Evolutionary conservation across 805 yeast genomes (phyloP).

Genomic region (Ogataea paraovalis): DNA sequence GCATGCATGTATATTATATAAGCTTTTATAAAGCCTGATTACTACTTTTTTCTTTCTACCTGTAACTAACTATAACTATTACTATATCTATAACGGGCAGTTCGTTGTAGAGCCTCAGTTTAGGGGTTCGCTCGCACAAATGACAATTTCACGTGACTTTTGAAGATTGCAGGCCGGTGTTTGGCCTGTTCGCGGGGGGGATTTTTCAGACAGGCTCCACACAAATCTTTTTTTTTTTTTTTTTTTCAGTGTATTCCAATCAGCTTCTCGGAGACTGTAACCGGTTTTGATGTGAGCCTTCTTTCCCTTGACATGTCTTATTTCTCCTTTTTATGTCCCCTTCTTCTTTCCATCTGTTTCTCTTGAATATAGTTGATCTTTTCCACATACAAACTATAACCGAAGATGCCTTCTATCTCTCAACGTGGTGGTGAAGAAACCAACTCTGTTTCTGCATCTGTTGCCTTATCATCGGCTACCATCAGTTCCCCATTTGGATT

Average conservation of each 20-base stretch:
- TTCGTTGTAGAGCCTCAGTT: neutral
- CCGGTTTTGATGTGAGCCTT: neutral
- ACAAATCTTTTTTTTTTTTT: neutral
- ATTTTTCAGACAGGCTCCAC: neutral
- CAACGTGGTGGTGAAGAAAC: conserved; percentile 20
- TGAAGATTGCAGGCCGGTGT: neutral
- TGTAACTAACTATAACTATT: too few species aligned
- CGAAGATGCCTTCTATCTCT: conserved; percentile 24
- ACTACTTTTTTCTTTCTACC: too few species aligned
- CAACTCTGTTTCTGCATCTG: conserved; percentile 22
- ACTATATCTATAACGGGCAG: too few species aligned
- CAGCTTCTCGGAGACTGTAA: neutral
- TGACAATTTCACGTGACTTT: neutral
- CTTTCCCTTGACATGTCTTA: neutral
- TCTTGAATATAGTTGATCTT: neutral
- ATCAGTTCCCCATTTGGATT: conserved; percentile 55
- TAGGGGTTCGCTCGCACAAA: neutral
- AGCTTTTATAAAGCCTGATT: too few species aligned
- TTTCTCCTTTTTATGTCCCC: too few species aligned
- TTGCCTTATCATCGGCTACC: conserved; percentile 36
- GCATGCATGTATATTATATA: too few species aligned
- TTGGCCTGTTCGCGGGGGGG: neutral
- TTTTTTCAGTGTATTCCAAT: neutral
- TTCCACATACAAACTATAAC: neutral
- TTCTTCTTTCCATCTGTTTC: neutral